A percentile compares a stretch with the other conserved stretches of the same genome.
Conservation (phyloP, 2,329 filamentous ascomycete genomes). For the Fusarium poae region DNA sequence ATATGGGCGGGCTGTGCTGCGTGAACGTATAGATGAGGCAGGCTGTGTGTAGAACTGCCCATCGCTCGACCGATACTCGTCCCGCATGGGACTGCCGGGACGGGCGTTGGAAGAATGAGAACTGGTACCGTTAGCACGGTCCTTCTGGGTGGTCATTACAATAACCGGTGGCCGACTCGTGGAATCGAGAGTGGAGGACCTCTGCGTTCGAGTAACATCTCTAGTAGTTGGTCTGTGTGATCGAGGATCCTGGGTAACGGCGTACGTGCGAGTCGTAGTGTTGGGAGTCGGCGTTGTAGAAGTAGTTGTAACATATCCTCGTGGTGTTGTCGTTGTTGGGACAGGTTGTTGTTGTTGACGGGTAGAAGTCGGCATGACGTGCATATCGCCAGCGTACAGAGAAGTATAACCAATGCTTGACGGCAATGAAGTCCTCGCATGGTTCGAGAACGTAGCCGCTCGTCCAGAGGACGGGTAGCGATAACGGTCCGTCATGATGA, state of each 20-base stretch:
- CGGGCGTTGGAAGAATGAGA: conserved; percentile 56
- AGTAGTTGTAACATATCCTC: conserved; percentile 52
- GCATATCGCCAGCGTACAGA: conserved; percentile 66
- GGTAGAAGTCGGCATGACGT: conserved; percentile 62
- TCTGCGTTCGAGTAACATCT: conserved; percentile 60
- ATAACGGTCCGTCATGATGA: conserved; percentile 64
- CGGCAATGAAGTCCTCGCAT: conserved; percentile 67
- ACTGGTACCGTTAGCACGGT: conserved; percentile 56
- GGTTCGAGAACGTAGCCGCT: conserved; percentile 61
- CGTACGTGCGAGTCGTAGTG: conserved; percentile 68
- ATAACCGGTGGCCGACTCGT: conserved; percentile 66
- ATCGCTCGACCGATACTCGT: conserved; percentile 67
- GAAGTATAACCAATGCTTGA: conserved; percentile 63
- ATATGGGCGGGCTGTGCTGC: conserved; percentile 62
- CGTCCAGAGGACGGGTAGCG: conserved; percentile 58
- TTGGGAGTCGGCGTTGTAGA: conserved; percentile 54
- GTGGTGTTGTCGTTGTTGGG: conserved; percentile 50
- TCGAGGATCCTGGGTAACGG: conserved; percentile 66
- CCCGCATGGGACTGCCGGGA: conserved; percentile 62
- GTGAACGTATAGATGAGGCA: conserved; percentile 68
- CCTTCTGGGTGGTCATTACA: conserved; percentile 66
- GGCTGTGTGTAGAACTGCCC: conserved; percentile 67
- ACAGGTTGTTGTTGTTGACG: conserved; percentile 50
- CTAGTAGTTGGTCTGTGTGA: conserved; percentile 62
- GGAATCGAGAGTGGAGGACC: conserved; percentile 67